A percentile compares a stretch with the other conserved stretches of the same genome.
Conservation (phyloP, 768 basidiomycete species). For the Suillus sp. region DNA sequence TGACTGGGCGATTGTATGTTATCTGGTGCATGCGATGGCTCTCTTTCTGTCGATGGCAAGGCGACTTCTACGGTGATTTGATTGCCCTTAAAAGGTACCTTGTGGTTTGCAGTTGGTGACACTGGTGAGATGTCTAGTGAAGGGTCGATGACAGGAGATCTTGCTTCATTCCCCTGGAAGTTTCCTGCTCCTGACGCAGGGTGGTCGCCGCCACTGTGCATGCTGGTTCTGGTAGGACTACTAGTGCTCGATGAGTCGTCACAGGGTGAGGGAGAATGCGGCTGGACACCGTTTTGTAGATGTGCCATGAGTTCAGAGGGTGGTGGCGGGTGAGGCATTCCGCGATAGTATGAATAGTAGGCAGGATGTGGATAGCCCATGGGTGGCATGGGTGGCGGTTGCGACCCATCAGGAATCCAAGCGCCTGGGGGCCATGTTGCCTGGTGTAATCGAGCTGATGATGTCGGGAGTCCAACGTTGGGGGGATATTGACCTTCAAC, state of each 20-base stretch:
- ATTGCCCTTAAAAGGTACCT: conserved; percentile 26
- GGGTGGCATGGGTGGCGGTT: conserved; percentile 34
- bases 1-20: conserved; percentile 12
- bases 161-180: conserved; percentile 14
- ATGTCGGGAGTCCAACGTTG: conserved; percentile 51
- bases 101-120: conserved; percentile 16
- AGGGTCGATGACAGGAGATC: conserved; percentile 40
- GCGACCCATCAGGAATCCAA: conserved; percentile 36
- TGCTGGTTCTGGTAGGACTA: conserved; percentile 24
- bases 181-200: conserved; percentile 19
- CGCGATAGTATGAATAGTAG: conserved; percentile 54
- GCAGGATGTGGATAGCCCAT: conserved; percentile 38
- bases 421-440: conserved; percentile 45
- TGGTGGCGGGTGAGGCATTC: conserved; percentile 26
- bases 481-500: conserved; percentile 46
- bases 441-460: conserved; percentile 48
- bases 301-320: conserved; percentile 21
- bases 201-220: conserved; percentile 27
- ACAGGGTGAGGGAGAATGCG: conserved; percentile 19
- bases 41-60: conserved; percentile 37
- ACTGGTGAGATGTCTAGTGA: conserved; percentile 35
- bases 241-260: conserved; percentile 31
- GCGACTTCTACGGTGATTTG: conserved; percentile 36
- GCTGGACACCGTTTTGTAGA: conserved; percentile 28
- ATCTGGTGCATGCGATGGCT: conserved; percentile 19